Base-by-base conservation (phyloP, 148 eudicot species). In the Cornus suecica region DNA sequence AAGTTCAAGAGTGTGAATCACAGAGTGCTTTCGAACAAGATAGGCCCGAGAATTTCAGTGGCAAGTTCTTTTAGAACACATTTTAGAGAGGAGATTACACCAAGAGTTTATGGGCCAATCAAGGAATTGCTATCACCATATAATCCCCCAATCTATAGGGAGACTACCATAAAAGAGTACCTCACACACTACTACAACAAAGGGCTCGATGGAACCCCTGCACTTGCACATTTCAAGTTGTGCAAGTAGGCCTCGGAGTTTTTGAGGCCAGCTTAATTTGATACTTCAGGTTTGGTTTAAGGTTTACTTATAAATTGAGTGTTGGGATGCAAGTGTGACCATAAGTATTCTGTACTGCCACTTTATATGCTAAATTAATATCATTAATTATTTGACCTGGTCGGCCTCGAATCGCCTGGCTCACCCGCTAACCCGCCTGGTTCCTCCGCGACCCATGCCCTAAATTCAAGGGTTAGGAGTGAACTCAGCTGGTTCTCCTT, bases 121-220 rank as follows among this genome's bases (percentile, higher is more conserved):
- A 80, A 82, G 54, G 87, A 87, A 70, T 69, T 87, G 18, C 31
- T 84, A 22, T 78, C 86, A 4, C 75, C 82, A 52, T 79, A 69
- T 4, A 81, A 80, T 28, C 86, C 81, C 18, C 87, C 87, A 22
- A 79, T 72, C n/a, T 87, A 82, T 64, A 65, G 71, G 30, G 79
- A 80, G 15, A 22, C 82, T 0, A 80, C 86, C 5, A 62, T 80
- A 0, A 61, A 65, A 34, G 86, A 84, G 5, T 82, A 60, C 68
- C 56, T 70, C 61, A 30, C 72, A 10, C 74, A 78, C 34, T 32
- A 13, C 51, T 58, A 20, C 23, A 62, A 56, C n/a, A 84, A 80
- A 80, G 90, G 87, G 5, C 82, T 78, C 22, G 76, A 87, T 68
- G 90, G 90, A 13, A 62, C 64, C 2, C 74, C 79, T 37, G 51